Evolutionary conservation across 2,329 filamentous ascomycete species (phyloP), one percentile per base, ranked within the genome.

Genomic region (Colletotrichum gigasporum): DNA sequence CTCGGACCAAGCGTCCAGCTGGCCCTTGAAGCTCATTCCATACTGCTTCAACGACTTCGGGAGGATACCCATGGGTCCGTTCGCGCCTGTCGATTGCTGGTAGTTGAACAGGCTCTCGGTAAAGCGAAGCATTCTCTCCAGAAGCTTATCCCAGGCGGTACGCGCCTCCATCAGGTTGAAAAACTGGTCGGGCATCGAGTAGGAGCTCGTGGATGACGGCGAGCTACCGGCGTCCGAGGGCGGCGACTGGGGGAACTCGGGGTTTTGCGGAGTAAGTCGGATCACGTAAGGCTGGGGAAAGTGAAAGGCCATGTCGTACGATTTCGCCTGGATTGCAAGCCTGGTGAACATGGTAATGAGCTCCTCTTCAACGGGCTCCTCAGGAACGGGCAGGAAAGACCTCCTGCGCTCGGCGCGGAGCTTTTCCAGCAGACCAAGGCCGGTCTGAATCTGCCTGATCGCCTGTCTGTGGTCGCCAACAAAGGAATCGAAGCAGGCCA

Each of bases 401-500:
- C 69, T 73, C 47, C 79, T 76, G 34, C 81, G 78, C 61, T 85
- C 80, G 8, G 75, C 77, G 6, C 84, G 81, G 16, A 88, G 74
- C 39, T 81, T 80, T 53, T 89, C 84, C 14, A 90, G 73, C 2
- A 90, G 73, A 4, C 77, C 73, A 20, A 90, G 77, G 1, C 87
- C 87, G 5, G 76, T 83, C 70, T 89, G 87, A 39, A 90, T 89
- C 70, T 90, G 87, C 12, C 74, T 70, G 51, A 90, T 89, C 39
- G 87, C 87, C 67, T 87, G 85, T 67, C 80, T 84, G 70, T 90
- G 87, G 65, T 90, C 84, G 16, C 87, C 87, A 28, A 88, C 85
- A 69, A 90, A 90, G 1, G 87, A 89, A 73, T 91, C 88, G 66
- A 91, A 91, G 73, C 87, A 90, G n/a, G 87, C 86, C 50, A 91